These are phyloP conservation scores for Rhypophila decipiens DNA, from an alignment of 495 filamentous ascomycete species.

Conservation along the genomic window DNA sequence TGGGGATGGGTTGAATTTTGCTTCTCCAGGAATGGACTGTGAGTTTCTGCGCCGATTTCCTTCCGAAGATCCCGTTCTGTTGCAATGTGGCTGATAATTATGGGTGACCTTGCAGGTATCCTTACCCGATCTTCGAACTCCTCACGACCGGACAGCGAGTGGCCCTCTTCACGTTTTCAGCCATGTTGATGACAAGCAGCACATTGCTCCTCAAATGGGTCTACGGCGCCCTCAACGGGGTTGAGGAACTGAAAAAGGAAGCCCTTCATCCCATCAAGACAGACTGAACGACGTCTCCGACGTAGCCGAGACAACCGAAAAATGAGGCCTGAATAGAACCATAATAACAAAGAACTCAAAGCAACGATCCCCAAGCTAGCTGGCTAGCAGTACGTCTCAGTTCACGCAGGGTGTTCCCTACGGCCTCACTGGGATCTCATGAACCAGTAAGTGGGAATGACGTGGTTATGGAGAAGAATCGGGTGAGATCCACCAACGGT, in stretches of 20 bases:
- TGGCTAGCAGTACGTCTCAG: no score
- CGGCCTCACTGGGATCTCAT: no score
- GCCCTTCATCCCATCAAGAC: conserved; percentile 18
- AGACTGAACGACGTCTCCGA: conserved; percentile 16
- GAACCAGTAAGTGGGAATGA: no score
- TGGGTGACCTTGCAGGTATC: conserved; percentile 58
- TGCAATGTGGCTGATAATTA: conserved; percentile 12
- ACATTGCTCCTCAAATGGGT: conserved; percentile 60
- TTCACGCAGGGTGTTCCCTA: no score
- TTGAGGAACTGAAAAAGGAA: conserved; percentile 31
- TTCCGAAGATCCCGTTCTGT: not conserved
- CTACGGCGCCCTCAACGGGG: conserved; percentile 66
- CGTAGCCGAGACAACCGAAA: no score
- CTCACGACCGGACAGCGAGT: conserved; percentile 56
- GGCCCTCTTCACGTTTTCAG: conserved; percentile 63
- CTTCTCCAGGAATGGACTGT: conserved; percentile 69
- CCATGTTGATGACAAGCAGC: conserved; percentile 63
- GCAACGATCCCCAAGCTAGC: no score
- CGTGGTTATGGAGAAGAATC: no score
- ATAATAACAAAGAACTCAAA: no score
- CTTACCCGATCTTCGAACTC: conserved; percentile 74
- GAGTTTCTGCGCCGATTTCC: conserved; percentile 14
- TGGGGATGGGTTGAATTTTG: conserved; percentile 88
- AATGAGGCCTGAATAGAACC: no score
- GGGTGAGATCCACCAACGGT: no score